Evolutionary conservation across 495 filamentous ascomycete genomes (phyloP), one percentile per base, ranked within the genome.

Genomic region (Trypethelium eluteriae): DNA sequence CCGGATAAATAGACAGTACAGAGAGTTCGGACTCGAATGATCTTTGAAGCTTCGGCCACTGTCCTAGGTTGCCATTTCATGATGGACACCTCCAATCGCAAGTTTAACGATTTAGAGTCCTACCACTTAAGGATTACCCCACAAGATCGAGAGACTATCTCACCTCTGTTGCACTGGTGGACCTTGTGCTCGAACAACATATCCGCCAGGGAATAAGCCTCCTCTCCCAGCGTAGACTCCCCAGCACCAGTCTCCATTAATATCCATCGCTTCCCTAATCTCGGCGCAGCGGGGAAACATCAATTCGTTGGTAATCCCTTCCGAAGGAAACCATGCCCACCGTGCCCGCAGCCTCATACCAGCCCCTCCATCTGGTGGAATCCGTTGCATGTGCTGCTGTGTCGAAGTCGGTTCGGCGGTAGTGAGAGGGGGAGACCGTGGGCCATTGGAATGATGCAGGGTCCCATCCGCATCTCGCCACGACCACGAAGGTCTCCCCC

Each of bases 171-270:
- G 25, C 25, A 25, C 25, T 25, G 25, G 25, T 25, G 25, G 83
- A 63, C 69, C 73, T 75, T 39, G 11, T 59, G 53, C 53, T 59
- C 53, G 11, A 34, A 59, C 53, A 34, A 91, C 88, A 82, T 91
- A 90, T 38, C 81, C 78, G 32, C 86, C 85, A 3, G 91, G 91
- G 75, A 96, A 93, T 68, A 96, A 67, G 0, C 91, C 91, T 66
- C 81, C 84, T 39, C 74, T 77, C 18, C 89, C 90, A 74, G 88
- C 87, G 81, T 95, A 96, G 41, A 81, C 84, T 0, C 92, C 92
- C 78, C 85, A 86, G 65, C 80, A 89, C 91, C 91, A 96, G 75
- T 95, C 91, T 47, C 85, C 90, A 76, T 94, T 96, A 56, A 93
- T 84, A 75, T 90, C 87, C 76, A 90, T 85, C 41, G 85, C 85